Base-by-base conservation (phyloP, 345 rosid genomes). In the Brassica carinata region DNA sequence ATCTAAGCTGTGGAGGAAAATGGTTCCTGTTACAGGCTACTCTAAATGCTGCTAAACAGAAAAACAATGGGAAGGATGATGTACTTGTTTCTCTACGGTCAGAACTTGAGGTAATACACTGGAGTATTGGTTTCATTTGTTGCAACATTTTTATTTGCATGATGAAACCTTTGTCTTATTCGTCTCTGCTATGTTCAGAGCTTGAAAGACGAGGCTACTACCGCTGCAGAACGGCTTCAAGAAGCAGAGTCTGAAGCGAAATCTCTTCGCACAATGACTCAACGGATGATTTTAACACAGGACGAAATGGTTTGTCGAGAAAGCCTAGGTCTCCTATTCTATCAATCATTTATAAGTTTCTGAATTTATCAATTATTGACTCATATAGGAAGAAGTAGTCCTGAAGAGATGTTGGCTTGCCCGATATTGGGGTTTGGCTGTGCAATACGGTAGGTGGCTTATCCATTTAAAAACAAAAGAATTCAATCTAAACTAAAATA, bases 401-500 rank as follows among this genome's bases (percentile, higher is more conserved):
- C 77, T 96, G 85, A 96, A 94, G 91, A 94, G 98, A 85, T 96
- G 99, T 73, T 96, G 99, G 98, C 98, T 96, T 85, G 98, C 99
- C 77, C 95, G 98, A 66, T 91, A 94, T 83, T 96, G 99, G 99
- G 97, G 94, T 78, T 85, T 96, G 81, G 98, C 98, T 83, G 97
- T 90, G 33, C 87, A 89, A 51, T 88, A 92, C 77, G 99, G 99
- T 92, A 90, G 87, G 97, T 77, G 66, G 9, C 72, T 66, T 31
- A 43, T 76, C 76, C 64, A 40, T 64, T 34, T 51, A 8, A 19
- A 27, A 67, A 29, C 43, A 59, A 59, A 71, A 71, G 51, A 76
- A 5, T 8, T 7, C 43, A 29, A 57, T 80, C 1, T 69, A 64
- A 68, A 51, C 7, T 64, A 15, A 19, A 51, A 70, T 51, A 68